Evolutionary conservation across 495 filamentous ascomycete species (phyloP).

Genomic region (Jackrogersella minutella): DNA sequence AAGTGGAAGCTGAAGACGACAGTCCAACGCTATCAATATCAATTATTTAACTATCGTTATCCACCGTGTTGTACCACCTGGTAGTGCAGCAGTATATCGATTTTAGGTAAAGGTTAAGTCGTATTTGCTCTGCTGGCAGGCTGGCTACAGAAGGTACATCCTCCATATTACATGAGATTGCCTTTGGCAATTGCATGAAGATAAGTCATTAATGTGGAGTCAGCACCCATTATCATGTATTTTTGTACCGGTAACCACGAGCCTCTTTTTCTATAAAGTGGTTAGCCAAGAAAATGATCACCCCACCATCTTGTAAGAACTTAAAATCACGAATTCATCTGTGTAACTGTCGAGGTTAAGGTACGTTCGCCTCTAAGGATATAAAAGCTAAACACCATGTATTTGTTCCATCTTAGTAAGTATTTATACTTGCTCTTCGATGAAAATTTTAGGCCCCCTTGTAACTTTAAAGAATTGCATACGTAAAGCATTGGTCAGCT

Average conservation of each 20-base stretch:
- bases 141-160: conserved; percentile 18
- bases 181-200: too few relatives aligned
- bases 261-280: conserved; percentile 18
- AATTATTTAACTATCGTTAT: too few relatives aligned
- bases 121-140: background rate
- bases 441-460: conserved; percentile 16
- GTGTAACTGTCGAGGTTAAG: background rate
- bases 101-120: too few relatives aligned
- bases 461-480: too few relatives aligned
- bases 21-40: background rate
- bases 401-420: background rate
- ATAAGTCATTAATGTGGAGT: too few relatives aligned
- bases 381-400: background rate
- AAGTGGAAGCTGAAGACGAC: background rate
- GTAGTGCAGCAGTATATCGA: too few relatives aligned
- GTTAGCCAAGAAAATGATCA: conserved; percentile 25
- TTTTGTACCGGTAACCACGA: conserved; percentile 24
- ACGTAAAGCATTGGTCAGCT: conserved; percentile 18
- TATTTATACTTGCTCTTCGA: conserved; percentile 13
- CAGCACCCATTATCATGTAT: background rate
- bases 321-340: conserved; percentile 3
- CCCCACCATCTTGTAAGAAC: conserved; percentile 24
- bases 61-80: background rate
- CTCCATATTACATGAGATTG: too few relatives aligned
- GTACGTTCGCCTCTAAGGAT: background rate